Base-by-base conservation (phyloP, 257 asterid species). In the Lantana camara region DNA sequence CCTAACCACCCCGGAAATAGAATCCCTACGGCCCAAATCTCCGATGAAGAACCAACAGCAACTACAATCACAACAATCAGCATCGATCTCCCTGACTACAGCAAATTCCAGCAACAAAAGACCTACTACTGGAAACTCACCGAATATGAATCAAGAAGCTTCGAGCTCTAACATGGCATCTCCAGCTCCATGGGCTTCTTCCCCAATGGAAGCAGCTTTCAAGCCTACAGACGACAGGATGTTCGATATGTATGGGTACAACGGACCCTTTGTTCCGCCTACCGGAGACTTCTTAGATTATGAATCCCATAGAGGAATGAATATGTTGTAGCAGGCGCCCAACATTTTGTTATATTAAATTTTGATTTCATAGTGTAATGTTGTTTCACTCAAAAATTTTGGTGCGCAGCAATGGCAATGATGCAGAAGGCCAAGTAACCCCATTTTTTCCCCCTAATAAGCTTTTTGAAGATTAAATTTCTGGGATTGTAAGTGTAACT, bases 31-130 rank as follows among this genome's bases (percentile, higher is more conserved):
- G 21, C 99, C 99, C 24, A 94, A 94, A 69, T 94, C 99, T 10
- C 99, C 99, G 0, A 94, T 90, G 99, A 94, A 90, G 78, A 90
- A 90, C 74, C 99, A 90, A 74, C 95, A 80, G 81, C 96, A 89
- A 59, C 57, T 80, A 41, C 87, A 67, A 59, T 77, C 82, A 75
- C 86, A 84, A 64, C 95, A 89, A 70, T 73, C 96, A 3, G 74
- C 81, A 5, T 79, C 97, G 0, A 85, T 90, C 55, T 77, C 95
- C 57, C 70, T 90, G 70, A 85, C 95, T 32, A 67, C 87, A 3
- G 72, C 85, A 12, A 90, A 75, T 74, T 77, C 97, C 64, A 69
- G 76, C 65, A 83, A 68, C 82, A 83, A 75, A 77, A 69, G 96
- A 40, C 80, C 91, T 7, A 63, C 88, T 0, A 63, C 88, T 0